A percentile compares a stretch with the other conserved stretches of the same genome.
These are phyloP conservation scores for Parastagonospora avenae DNA, from an alignment of 2,329 filamentous ascomycete species.

Conservation along the genomic window DNA sequence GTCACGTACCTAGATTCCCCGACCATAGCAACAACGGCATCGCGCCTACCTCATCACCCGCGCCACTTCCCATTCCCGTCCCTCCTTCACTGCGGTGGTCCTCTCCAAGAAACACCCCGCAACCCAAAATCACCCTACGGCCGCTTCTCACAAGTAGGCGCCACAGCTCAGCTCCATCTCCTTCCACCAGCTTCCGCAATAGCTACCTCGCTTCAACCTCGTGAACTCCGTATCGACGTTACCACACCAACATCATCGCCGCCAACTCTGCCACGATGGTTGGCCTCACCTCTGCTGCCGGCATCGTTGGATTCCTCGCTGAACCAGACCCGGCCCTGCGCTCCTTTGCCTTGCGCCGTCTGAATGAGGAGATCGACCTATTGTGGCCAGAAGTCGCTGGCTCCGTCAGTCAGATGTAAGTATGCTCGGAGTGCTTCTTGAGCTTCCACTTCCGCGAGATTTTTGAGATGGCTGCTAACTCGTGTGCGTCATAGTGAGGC, in stretches of 20 bases:
- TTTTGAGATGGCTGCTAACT: slow-evolving; percentile 26
- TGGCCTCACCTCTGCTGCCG: slow-evolving; percentile 89
- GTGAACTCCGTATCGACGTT: slow-evolving; percentile 17
- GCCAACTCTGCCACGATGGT: slow-evolving; percentile 66
- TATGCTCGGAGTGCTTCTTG: slow-evolving; percentile 16
- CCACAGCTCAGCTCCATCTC: slow-evolving; percentile 44
- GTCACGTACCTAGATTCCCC: slow-evolving; percentile 32
- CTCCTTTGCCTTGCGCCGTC: slow-evolving; percentile 90
- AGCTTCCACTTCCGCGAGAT: background rate
- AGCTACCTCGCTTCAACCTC: slow-evolving; percentile 28
- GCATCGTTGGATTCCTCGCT: slow-evolving; percentile 91
- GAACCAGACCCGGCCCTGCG: slow-evolving; percentile 94
- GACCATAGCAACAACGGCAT: slow-evolving; percentile 33
- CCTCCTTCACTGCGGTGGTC: slow-evolving; percentile 34
- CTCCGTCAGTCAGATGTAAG: slow-evolving; percentile 90
- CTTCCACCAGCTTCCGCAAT: slow-evolving; percentile 43
- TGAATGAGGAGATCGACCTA: slow-evolving; percentile 95
- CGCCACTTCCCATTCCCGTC: slow-evolving; percentile 33
- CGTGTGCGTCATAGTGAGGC: slow-evolving; percentile 71
- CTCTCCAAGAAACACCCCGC: slow-evolving; percentile 12
- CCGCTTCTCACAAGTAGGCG: slow-evolving; percentile 32
- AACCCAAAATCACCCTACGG: slow-evolving; percentile 14
- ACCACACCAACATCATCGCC: slow-evolving; percentile 11
- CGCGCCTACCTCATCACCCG: slow-evolving; percentile 39
- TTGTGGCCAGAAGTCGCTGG: slow-evolving; percentile 97